phyloP scores from a whole-genome alignment of 225 moss, liverwort and hornwort species.

The Pseudoscleropodium purum region DNA sequence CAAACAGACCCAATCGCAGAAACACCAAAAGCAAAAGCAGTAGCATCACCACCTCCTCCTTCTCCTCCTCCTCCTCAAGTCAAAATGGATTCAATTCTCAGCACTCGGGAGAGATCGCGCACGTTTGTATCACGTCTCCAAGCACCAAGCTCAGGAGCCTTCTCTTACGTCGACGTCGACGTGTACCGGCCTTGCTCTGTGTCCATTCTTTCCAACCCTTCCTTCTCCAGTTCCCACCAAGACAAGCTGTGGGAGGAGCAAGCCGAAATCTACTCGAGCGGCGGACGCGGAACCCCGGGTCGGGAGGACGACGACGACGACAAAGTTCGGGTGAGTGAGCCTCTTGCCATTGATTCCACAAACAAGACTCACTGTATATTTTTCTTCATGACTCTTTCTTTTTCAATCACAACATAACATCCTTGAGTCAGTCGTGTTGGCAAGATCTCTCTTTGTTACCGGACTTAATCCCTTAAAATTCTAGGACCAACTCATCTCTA shows the following conservation, averaged over 20 bases:
- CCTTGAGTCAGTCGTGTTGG: background rate
- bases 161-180: background rate
- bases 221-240: constrained; percentile 44
- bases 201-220: constrained; percentile 22
- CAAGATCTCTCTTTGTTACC: too few relatives aligned
- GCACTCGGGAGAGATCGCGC: constrained; percentile 2
- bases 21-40: background rate
- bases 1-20: background rate
- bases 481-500: background rate
- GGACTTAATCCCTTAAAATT: background rate
- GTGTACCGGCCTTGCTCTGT: constrained; percentile 16
- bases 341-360: background rate
- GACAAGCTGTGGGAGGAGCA: constrained; percentile 56
- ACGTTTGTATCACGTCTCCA: constrained; percentile 21
- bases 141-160: constrained; percentile 7
- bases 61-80: background rate
- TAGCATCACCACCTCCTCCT: background rate
- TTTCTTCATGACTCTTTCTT: background rate
- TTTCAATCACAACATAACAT: background rate
- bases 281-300: constrained; percentile 34
- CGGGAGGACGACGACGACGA: background rate
- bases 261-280: constrained; percentile 42
- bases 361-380: too few relatives aligned
- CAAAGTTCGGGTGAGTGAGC: background rate
- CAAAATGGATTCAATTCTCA: background rate